Percentiles rank a stretch among this genome's conserved stretches.
These are phyloP conservation scores for Tinospora cordifolia DNA, from an alignment of 164 flowering plant species.

Conservation along the genomic window DNA sequence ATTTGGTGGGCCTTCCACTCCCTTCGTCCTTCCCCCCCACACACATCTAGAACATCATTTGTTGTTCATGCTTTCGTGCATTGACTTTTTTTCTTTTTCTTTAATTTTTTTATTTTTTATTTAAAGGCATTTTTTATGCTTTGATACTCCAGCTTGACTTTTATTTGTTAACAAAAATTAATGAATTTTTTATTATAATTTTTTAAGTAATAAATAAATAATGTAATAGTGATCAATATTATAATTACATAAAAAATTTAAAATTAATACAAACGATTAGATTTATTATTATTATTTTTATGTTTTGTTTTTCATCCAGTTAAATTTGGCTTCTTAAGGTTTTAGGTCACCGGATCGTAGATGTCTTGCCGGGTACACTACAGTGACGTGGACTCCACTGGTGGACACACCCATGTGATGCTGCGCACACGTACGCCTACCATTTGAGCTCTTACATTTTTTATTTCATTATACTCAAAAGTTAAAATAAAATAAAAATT, in stretches of 20 bases:
- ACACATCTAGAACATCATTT: constrained; percentile 5
- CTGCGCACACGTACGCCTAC: neutral
- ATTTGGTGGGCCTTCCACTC: neutral
- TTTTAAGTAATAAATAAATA: neutral
- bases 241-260: too few relatives aligned
- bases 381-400: neutral
- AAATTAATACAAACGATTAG: too few relatives aligned
- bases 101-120: neutral
- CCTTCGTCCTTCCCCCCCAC: neutral
- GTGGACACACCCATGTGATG: constrained; percentile 8
- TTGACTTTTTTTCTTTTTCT: neutral
- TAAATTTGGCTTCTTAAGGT: neutral
- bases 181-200: neutral
- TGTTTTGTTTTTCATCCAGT: neutral
- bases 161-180: too few relatives aligned
- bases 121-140: neutral
- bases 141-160: constrained; percentile 3
- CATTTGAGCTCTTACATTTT: neutral
- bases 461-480: neutral
- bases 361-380: constrained; percentile 2
- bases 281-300: too few relatives aligned
- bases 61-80: constrained; percentile 2
- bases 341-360: too few relatives aligned
- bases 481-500: too few relatives aligned
- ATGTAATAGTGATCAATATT: too few relatives aligned